Base-by-base conservation (phyloP, 106 monocot genomes). In the Hemerocallis citrina region DNA sequence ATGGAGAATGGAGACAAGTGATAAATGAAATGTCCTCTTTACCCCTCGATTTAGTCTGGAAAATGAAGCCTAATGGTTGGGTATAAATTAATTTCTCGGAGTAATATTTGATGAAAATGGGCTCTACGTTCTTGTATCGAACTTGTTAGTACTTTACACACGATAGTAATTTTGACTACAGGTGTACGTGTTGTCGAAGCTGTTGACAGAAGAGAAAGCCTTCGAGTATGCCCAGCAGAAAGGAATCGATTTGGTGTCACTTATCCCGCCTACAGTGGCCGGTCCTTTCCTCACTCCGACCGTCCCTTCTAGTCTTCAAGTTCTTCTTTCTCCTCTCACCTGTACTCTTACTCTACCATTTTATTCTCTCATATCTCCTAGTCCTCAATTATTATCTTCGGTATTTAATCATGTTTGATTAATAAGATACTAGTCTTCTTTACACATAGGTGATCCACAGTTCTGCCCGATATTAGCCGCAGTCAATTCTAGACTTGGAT, bases 181-280 rank as follows among this genome's bases (percentile, higher is more conserved):
- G 88, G 77, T 84, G 1, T 89, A 89, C 59, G 77, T 77, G 24
- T 65, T 84, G 22, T 74, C 75, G 12, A 89, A 89, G 68, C 64
- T 80, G 7, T 15, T 74, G 47, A 77, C 84, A 0, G 88, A 89
- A 57, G 57, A 84, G 44, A 72, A 73, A 49, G 88, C 84, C 4
- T 74, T 89, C 40, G 40, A 74, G 31, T 82, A 79, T 54, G 90
- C 90, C 0, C 39, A 66, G 41, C 74, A 74, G 62, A 90, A 71
- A 11, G 71, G 75, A 5, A 74, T 90, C 6, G 70, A 90, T 59
- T 35, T 90, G 25, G 73, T 82, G 4, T 79, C 81, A 9, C 38
- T 90, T 4, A 74, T 85, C 9, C 79, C 82, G 7, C 74, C 85
- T 0, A 79, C 85, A 1, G 82, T 82, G 1, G 81, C 73, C 2